Conservation (phyloP, 2,329 filamentous ascomycete genomes). For the Torrubiella hemipterigena region DNA sequence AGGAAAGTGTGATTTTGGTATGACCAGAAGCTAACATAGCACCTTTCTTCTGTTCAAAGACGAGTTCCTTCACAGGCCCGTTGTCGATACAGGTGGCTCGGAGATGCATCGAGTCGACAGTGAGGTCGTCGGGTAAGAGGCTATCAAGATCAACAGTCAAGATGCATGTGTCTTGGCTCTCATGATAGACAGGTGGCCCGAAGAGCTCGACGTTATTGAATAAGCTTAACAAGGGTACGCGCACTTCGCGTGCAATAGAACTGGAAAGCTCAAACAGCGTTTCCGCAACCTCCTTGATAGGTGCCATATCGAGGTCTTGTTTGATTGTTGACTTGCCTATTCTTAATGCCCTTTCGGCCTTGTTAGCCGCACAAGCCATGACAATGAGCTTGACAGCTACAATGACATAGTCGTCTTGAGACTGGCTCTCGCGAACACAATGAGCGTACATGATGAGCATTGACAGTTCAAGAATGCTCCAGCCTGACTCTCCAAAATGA, state of each 20-base stretch:
- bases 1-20: constrained; percentile 24
- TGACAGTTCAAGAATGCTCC: constrained; percentile 68
- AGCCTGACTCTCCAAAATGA: constrained; percentile 66
- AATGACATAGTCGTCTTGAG: constrained; percentile 67
- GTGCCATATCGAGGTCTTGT: constrained; percentile 9
- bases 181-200: constrained; percentile 55
- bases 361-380: constrained; percentile 48
- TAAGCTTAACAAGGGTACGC: constrained; percentile 58
- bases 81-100: constrained; percentile 44
- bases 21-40: constrained; percentile 43
- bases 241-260: constrained; percentile 43
- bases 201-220: constrained; percentile 60
- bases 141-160: constrained; percentile 58
- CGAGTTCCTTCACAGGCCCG: constrained; percentile 44
- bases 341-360: constrained; percentile 30
- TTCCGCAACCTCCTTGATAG: constrained; percentile 34
- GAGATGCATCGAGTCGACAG: constrained; percentile 52
- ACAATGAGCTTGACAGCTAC: constrained; percentile 63
- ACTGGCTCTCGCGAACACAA: constrained; percentile 66
- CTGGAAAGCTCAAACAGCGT: constrained; percentile 34
- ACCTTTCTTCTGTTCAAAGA: too few species aligned
- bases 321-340: constrained; percentile 7
- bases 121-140: constrained; percentile 58
- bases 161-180: constrained; percentile 63
- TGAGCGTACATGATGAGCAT: constrained; percentile 78